Base-by-base conservation (phyloP, 2,329 filamentous ascomycete genomes). In the Ceratocystis destructans region DNA sequence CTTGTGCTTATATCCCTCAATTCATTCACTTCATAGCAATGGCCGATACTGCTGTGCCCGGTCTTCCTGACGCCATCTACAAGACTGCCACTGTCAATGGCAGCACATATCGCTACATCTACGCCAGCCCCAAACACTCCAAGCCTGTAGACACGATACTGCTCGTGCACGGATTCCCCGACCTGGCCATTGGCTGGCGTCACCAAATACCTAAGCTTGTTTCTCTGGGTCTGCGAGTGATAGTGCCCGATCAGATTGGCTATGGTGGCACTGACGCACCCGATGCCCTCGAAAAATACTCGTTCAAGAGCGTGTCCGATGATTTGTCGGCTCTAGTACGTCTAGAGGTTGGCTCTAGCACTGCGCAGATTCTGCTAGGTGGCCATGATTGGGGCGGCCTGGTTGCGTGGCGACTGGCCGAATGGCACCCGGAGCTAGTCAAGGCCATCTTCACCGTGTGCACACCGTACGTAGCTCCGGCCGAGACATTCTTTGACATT, bases 351-450 rank as follows among this genome's bases (percentile, higher is more conserved):
- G 75, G 78, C 64, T 64, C 77, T 73, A 55, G 78, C 74, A 61
- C 69, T 68, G 73, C 73, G 7, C 77, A 77, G 66, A 87, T 96
- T 72, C 86, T 96, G 66, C 81, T 96, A 15, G 90, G 91, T 62
- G 93, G 91, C 6, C 93, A 96, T 77, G 93, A 97, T 76, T 96
- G 93, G 89, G 93, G 93, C 74, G 91, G 89, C 71, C 80, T 81
- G 2, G 79, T 92, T 33, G 86, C 87, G 65, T 95, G 89, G 80
- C 84, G 90, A 65, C 77, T 88, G 67, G 85, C 87, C 15, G 81
- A 88, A 69, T 90, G 85, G 81, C 80, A 91, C 71, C 90, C 89
- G 0, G 77, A 85, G 50, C 79, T 95, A 12, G 79, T 96, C 69
- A 82, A 81, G 48, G 86, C 86, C 71, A 79, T 96, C 68, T 93